Evolutionary conservation across 176 grass and related monocot species (phyloP).

Genomic region (Panicum miliaceum): DNA sequence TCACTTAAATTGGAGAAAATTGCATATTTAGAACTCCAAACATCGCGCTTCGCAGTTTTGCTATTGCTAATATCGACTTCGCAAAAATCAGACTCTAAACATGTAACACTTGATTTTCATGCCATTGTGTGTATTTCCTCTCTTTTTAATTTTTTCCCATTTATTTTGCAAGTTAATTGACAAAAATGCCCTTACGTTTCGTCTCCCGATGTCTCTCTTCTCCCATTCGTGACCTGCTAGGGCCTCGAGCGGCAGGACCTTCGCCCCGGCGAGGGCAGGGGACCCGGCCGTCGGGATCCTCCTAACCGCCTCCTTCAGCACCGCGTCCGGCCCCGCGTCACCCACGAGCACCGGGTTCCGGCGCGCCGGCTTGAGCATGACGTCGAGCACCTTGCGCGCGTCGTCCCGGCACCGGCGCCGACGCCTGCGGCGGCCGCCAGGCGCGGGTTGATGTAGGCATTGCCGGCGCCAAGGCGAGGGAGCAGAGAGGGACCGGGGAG

Average conservation of each 20-base stretch:
- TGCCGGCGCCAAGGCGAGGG: conserved; percentile 6
- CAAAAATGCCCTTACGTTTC: too few relatives aligned
- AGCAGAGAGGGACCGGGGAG: conserved; percentile 43
- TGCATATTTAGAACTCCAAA: too few relatives aligned
- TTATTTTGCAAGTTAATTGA: too few relatives aligned
- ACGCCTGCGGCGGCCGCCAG: conserved; percentile 7
- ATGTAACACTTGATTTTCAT: too few relatives aligned
- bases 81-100: too few relatives aligned
- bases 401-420: conserved; percentile 45
- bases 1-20: too few relatives aligned
- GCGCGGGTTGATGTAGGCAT: conserved; percentile 51
- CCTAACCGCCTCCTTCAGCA: conserved; percentile 59
- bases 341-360: conserved; percentile 84
- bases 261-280: conserved; percentile 42
- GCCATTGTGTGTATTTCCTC: too few relatives aligned
- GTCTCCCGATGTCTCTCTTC: too few relatives aligned
- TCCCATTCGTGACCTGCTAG: too few relatives aligned
- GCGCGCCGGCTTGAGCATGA: conserved; percentile 71
- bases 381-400: conserved; percentile 72
- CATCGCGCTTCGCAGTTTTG: too few relatives aligned
- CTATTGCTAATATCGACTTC: too few relatives aligned
- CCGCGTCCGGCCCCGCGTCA: conserved; percentile 60
- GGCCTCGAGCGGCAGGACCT: conserved; percentile 61
- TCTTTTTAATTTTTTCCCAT: too few relatives aligned
- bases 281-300: conserved; percentile 49